A percentile compares a stretch with the other conserved stretches of the same genome.
These are phyloP conservation scores for Ophiostoma himal-ulmi DNA, from an alignment of 2,329 filamentous ascomycete species.

Conservation along the genomic window DNA sequence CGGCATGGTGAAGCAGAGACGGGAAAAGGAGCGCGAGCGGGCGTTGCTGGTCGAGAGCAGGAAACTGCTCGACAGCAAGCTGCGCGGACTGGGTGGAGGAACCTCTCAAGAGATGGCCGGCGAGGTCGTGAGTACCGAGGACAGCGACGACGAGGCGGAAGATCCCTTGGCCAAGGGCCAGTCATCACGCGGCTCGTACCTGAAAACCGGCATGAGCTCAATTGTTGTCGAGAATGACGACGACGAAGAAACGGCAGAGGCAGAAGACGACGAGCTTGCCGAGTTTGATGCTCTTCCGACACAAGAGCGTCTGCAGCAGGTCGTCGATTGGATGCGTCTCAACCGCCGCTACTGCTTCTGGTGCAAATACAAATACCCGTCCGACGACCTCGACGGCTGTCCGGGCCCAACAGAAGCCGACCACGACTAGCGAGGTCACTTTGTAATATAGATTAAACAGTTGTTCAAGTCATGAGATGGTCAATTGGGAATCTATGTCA, in stretches of 20 bases:
- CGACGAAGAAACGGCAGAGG: conserved; percentile 56
- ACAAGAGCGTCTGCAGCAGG: conserved; percentile 57
- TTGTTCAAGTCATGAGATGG: not conserved
- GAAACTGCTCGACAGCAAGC: conserved; percentile 29
- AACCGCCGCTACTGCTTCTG: conserved; percentile 86
- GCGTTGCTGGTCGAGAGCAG: conserved; percentile 59
- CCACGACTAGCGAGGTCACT: conserved; percentile 44
- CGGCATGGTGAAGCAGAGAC: conserved; percentile 62
- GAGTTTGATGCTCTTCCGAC: conserved; percentile 67
- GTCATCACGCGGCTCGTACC: conserved; percentile 48
- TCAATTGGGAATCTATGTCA: conserved; percentile 8
- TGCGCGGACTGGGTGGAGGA: conserved; percentile 38
- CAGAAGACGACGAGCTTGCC: conserved; percentile 79
- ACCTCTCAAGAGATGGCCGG: conserved; percentile 52
- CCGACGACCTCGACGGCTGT: conserved; percentile 74
- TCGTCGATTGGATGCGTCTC: conserved; percentile 65
- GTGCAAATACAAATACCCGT: conserved; percentile 81
- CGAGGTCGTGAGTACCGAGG: conserved; percentile 37
- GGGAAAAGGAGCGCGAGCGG: conserved; percentile 63
- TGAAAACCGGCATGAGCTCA: conserved; percentile 37
- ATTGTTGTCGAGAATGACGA: conserved; percentile 59
- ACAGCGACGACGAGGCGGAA: conserved; percentile 63
- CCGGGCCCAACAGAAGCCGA: conserved; percentile 85
- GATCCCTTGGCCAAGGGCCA: conserved; percentile 16
- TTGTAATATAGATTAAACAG: not conserved